Base-by-base conservation (phyloP, 2,329 filamentous ascomycete species). In the Diplodia mutila region DNA sequence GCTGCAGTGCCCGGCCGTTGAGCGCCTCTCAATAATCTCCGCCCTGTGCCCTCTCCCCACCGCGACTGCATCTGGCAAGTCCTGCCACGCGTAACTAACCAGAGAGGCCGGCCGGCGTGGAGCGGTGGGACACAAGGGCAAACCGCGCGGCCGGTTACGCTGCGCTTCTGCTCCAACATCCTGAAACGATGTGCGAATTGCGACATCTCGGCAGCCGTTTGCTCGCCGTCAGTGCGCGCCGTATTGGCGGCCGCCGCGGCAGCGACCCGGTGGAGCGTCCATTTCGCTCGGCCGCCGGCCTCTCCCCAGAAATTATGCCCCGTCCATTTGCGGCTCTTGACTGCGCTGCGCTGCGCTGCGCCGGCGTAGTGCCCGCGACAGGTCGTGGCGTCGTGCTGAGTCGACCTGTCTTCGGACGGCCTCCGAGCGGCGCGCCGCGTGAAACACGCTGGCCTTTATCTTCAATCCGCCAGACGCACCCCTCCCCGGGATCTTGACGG, bases 121-220 rank as follows among this genome's bases (percentile, higher is more conserved):
- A 46, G 55, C 57, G 57, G 57, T 61, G 39, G 57, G 39, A 61
- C 59, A 63, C 42, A 11, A 51, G 59, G 59, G 59, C 59, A 23
- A 51, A 63, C 59, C 59, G 59, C 59, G 59, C 59, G 59, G 59
- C 59, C 59, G 59, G 59, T 61, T 49, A 21, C 59, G 59, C 42
- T 39, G n/a, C 53, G 23, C n/a, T 57, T 32, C 53, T 57, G 53
- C n/a, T 23, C 37, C n/a, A 11, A 21, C 34, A 42, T 12, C 42
- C 59, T 63, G 59, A 63, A 63, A 63, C 59, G 59, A 63, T 63
- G 59, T 51, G 59, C 59, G 59, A 63, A 63, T 63, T 63, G 59
- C 59, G 59, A 63, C 59, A 63, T 63, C 42, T 63, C 59, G 59
- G 59, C 59, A 51, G 42, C 46, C 59, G 46, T 63, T 63, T 63